These are phyloP conservation scores for Priceomyces castillae DNA, from an alignment of 805 yeast genomes.

Conservation along the genomic window DNA sequence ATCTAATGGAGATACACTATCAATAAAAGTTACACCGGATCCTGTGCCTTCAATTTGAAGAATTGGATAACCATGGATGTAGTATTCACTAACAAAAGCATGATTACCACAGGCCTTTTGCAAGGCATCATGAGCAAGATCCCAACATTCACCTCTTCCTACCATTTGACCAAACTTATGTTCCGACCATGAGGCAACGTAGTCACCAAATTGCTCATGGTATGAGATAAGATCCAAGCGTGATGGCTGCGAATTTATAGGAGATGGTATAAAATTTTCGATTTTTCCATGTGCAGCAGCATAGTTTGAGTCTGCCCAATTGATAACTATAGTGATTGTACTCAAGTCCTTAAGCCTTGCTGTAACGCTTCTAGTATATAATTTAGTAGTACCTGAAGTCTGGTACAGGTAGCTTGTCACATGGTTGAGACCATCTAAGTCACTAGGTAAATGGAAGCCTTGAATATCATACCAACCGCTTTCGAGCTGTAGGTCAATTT, in stretches of 20 bases:
- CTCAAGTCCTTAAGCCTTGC: constrained; percentile 45
- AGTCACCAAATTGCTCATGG: constrained; percentile 44
- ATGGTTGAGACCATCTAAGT: constrained; percentile 36
- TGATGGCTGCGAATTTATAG: constrained; percentile 28
- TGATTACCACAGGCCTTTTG: constrained; percentile 55
- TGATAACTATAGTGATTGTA: constrained; percentile 29
- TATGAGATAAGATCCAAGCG: constrained; percentile 31
- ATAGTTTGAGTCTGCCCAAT: constrained; percentile 36
- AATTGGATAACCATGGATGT: constrained; percentile 47
- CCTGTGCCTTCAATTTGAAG: constrained; percentile 24
- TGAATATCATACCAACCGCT: constrained; percentile 46
- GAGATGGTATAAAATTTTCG: constrained; percentile 42
- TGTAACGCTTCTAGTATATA: constrained; percentile 25
- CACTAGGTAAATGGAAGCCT: constrained; percentile 31
- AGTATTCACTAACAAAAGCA: constrained; percentile 51
- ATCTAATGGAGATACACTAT: constrained; percentile 28
- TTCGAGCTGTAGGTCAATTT: constrained; percentile 40
- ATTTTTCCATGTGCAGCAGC: constrained; percentile 23
- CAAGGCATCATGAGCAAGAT: constrained; percentile 54
- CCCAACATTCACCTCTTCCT: constrained; percentile 63
- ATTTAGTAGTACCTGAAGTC: constrained; percentile 12
- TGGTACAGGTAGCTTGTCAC: constrained; percentile 17
- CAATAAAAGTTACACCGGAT: constrained; percentile 14
- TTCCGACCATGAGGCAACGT: constrained; percentile 56
- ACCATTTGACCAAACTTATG: constrained; percentile 45